Percentiles rank a stretch among this genome's conserved stretches.
Conservation (phyloP, 441 rosid genomes). For the Jatropha podagrica region DNA sequence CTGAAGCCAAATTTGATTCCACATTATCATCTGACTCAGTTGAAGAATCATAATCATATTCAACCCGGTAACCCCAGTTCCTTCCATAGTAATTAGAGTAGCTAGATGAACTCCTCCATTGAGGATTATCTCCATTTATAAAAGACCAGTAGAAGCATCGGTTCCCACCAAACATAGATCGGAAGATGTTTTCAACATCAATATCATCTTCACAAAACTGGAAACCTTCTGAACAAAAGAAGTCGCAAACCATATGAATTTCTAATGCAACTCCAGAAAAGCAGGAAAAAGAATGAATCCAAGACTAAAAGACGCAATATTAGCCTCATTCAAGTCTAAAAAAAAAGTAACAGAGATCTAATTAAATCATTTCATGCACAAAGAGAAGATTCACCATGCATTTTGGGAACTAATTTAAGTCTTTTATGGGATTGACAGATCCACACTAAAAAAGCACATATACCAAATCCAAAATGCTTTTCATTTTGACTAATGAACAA, state of each 20-base stretch:
- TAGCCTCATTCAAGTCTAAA: neutral
- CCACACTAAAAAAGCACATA: neutral
- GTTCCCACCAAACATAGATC: constrained; percentile 62
- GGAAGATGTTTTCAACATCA: constrained; percentile 55
- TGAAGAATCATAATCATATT: constrained; percentile 55
- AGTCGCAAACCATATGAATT: constrained; percentile 16
- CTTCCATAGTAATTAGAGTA: constrained; percentile 42
- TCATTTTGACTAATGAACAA: neutral
- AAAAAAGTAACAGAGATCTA: neutral
- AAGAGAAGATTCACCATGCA: neutral
- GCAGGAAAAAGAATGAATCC: neutral
- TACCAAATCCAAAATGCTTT: neutral
- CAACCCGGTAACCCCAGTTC: constrained; percentile 40
- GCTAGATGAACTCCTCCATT: constrained; percentile 46
- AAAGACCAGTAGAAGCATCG: constrained; percentile 64
- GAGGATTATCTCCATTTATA: constrained; percentile 49
- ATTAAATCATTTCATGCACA: neutral
- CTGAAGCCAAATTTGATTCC: constrained; percentile 46
- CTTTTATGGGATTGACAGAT: neutral
- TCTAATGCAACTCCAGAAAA: constrained; percentile 7
- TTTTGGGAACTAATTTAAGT: neutral
- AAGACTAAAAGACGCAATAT: neutral
- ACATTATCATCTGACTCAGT: constrained; percentile 34
- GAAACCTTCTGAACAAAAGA: constrained; percentile 46
- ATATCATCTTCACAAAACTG: constrained; percentile 58